phyloP scores from a whole-genome alignment of 2,329 filamentous ascomycete genomes.

The Epichloe sibirici region DNA sequence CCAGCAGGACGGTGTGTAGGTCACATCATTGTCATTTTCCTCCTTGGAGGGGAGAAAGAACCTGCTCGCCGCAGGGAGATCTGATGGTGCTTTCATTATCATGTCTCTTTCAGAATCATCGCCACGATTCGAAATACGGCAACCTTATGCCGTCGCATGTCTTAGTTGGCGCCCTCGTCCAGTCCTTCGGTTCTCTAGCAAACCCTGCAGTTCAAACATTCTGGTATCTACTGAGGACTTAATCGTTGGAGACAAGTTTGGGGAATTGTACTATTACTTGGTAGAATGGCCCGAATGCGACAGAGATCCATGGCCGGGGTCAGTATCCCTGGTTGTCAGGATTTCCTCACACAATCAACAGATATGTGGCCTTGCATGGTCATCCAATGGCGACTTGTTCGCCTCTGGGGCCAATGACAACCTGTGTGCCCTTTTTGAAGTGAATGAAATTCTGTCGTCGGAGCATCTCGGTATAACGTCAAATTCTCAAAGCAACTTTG shows the following conservation, averaged over 20 bases:
- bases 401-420: constrained; percentile 93
- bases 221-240: constrained; percentile 66
- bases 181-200: constrained; percentile 39
- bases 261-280: constrained; percentile 76
- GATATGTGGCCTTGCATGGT: constrained; percentile 89
- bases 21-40: constrained; percentile 87
- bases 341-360: constrained; percentile 76
- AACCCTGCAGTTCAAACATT: constrained; percentile 31
- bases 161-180: constrained; percentile 65
- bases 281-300: constrained; percentile 73
- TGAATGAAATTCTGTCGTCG: constrained; percentile 39
- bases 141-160: constrained; percentile 63
- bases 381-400: constrained; percentile 60
- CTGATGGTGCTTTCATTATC: constrained; percentile 62
- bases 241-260: constrained; percentile 72
- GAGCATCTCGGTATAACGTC: constrained; percentile 3
- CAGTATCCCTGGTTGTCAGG: constrained; percentile 64
- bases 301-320: constrained; percentile 60
- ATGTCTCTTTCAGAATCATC: constrained; percentile 62
- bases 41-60: constrained; percentile 61
- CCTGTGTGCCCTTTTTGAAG: constrained; percentile 68
- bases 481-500: not conserved
- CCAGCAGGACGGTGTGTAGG: constrained; percentile 27
- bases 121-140: constrained; percentile 63
- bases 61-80: constrained; percentile 76